A percentile compares a stretch with the other conserved stretches of the same genome.
Conservation (phyloP, 2,329 filamentous ascomycete genomes). For the Arthrocladium fulminans region DNA sequence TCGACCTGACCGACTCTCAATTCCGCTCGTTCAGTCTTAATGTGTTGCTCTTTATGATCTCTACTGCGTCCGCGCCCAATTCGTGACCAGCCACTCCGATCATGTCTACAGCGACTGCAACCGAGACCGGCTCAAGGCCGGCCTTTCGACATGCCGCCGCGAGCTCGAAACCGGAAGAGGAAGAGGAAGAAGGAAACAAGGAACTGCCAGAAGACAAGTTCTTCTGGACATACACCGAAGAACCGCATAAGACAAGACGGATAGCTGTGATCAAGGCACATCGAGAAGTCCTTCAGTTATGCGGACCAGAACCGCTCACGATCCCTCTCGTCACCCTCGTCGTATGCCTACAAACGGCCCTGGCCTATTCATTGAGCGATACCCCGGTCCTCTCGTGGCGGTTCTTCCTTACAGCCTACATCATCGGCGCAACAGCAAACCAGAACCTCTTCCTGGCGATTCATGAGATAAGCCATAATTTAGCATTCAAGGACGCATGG, state of each 20-base stretch:
- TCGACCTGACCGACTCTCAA: background rate
- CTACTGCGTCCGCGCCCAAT: background rate
- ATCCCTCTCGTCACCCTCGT: constrained; percentile 85
- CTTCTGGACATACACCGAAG: constrained; percentile 99
- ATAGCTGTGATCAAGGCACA: constrained; percentile 97
- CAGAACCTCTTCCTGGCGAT: constrained; percentile 98
- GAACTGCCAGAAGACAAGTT: constrained; percentile 50
- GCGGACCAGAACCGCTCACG: constrained; percentile 88
- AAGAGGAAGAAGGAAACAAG: background rate
- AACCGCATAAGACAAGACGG: constrained; percentile 83
- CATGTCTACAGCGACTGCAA: constrained; percentile 8
- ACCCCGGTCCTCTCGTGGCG: constrained; percentile 72
- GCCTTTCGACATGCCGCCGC: background rate
- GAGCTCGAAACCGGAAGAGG: background rate
- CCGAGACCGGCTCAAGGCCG: background rate
- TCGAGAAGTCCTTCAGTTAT: constrained; percentile 94
- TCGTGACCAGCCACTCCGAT: background rate
- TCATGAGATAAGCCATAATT: constrained; percentile 96
- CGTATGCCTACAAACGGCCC: constrained; percentile 68
- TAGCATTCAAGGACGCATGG: constrained; percentile 74
- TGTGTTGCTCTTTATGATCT: background rate
- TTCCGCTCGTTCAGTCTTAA: background rate
- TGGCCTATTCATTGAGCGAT: constrained; percentile 67
- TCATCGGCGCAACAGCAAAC: constrained; percentile 89
- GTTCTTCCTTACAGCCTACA: constrained; percentile 80